Evolutionary conservation across 306 rosid genomes (phyloP).

Genomic region (Parietaria judaica): DNA sequence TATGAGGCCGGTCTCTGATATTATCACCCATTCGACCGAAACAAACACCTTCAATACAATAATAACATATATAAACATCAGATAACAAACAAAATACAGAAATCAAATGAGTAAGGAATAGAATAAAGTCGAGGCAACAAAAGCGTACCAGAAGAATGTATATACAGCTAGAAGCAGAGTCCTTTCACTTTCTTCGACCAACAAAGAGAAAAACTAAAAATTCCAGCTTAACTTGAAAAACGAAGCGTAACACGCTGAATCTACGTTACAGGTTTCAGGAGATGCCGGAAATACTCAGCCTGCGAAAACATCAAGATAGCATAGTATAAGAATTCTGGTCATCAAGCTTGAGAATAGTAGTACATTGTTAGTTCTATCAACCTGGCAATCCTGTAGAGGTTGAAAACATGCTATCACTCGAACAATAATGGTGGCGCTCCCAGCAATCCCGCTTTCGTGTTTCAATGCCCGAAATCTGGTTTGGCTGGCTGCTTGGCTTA

Average conservation of each 20-base stretch:
- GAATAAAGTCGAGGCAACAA: background rate
- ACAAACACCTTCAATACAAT: constrained; percentile 40
- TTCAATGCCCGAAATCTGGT: constrained; percentile 99
- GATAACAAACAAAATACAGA: background rate
- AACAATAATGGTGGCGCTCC: constrained; percentile 81
- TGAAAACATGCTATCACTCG: constrained; percentile 95
- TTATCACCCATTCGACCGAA: constrained; percentile 73
- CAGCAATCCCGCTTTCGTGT: constrained; percentile 88
- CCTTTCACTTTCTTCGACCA: constrained; percentile 41
- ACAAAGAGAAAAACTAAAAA: constrained; percentile 45
- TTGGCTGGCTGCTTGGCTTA: constrained; percentile 98
- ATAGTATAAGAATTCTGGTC: constrained; percentile 3
- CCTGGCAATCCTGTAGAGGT: constrained; percentile 99
- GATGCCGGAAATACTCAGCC: constrained; percentile 98
- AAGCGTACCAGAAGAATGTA: constrained; percentile 53
- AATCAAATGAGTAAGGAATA: background rate
- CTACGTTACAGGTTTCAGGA: constrained; percentile 99
- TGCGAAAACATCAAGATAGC: constrained; percentile 24
- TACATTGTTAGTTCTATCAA: constrained; percentile 18
- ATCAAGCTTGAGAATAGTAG: background rate
- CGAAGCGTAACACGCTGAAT: constrained; percentile 16
- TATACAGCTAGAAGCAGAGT: constrained; percentile 42
- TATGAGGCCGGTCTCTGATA: constrained; percentile 42
- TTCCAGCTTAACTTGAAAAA: constrained; percentile 53
- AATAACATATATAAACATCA: background rate